Base-by-base conservation (phyloP, 345 rosid genomes). In the Eucalyptus caleyi region DNA sequence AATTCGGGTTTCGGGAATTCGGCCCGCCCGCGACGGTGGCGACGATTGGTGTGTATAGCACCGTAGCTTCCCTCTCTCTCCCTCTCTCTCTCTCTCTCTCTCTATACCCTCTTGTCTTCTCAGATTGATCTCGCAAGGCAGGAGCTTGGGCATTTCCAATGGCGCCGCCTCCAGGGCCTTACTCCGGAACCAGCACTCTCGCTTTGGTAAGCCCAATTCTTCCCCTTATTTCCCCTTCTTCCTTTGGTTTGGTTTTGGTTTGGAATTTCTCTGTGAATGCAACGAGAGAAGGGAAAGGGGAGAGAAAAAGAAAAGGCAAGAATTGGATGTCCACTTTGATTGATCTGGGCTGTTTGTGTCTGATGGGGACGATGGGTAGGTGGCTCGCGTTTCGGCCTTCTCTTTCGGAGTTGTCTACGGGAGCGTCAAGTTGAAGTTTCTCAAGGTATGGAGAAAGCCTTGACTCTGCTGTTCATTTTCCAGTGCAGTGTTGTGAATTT, bases 351-450 rank as follows among this genome's bases (percentile, higher is more conserved):
- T 77, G 47, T 21, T 77, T 37, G 47, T 23, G 26, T 77, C 2
- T 77, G 83, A 11, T 77, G 83, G 83, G 27, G 47, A 42, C 27
- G 83, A 77, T 40, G 85, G 53, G 62, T 88, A 97, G 99, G 97
- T 97, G 89, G 99, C 99, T 94, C 97, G 99, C 88, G 98, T 93
- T 47, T 96, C 99, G 24, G 97, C 98, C 87, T 94, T 97, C 86
- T 93, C 97, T 3, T 23, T 94, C 18, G 99, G 99, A 88, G 92
- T 96, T 87, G 93, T 94, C 42, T 97, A 96, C 72, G 99, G 99
- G 23, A 96, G 90, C 94, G 87, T 96, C 88, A 96, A 97, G 95
- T 96, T 97, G 92, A 97, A 95, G 94, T 95, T 92, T 91, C 94
- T 97, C 87, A 92, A 95, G 98, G 98, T 97, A 59, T 40, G 85